A percentile compares a stretch with the other conserved stretches of the same genome.
phyloP scores from a whole-genome alignment of 1,139 yeast genomes.

The Hemisphaericaspora xylanilytica region DNA sequence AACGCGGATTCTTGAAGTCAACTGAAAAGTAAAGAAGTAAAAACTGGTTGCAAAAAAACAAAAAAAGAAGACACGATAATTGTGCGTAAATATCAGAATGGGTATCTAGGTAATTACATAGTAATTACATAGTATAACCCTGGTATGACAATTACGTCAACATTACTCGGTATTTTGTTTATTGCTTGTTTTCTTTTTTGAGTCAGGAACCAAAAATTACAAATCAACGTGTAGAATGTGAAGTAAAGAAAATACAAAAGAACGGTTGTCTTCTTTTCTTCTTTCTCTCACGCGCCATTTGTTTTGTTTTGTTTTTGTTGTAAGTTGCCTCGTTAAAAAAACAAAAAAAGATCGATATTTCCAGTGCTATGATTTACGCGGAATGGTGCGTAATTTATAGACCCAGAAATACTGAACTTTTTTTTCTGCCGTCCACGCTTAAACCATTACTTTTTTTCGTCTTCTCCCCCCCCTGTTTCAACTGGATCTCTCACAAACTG shows the following conservation, averaged over 20 bases:
- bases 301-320: not conserved
- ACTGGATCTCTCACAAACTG: not conserved
- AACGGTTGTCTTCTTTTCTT: not conserved
- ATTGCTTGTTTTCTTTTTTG: not conserved
- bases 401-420: not conserved
- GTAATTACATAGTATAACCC: not conserved
- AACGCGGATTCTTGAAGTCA: too few species aligned
- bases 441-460: too few species aligned
- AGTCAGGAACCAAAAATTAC: not conserved
- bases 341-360: constrained; percentile 7
- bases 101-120: too few species aligned
- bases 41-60: constrained; percentile 1
- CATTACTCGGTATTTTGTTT: too few species aligned
- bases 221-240: too few species aligned
- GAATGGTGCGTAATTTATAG: constrained; percentile 8
- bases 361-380: constrained; percentile 12
- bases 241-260: too few species aligned
- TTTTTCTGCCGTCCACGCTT: not conserved
- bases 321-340: too few species aligned
- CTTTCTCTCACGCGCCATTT: not conserved
- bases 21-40: too few species aligned
- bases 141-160: constrained; percentile 2
- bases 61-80: not conserved
- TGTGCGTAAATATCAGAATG: not conserved
- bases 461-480: too few species aligned